Base-by-base conservation (phyloP, 495 filamentous ascomycete species). In the Daldinia grandis region DNA sequence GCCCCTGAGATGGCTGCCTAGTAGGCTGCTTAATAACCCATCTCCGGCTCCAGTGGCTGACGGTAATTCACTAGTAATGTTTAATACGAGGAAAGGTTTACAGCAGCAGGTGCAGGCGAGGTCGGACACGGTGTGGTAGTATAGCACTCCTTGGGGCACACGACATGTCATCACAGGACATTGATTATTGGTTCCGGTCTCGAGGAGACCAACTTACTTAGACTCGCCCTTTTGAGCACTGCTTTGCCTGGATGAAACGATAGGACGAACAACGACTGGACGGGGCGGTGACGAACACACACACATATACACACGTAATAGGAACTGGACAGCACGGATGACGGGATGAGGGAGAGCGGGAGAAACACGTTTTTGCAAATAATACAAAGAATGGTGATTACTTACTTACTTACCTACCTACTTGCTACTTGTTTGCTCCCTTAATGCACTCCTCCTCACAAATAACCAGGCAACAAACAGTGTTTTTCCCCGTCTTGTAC, bases 1-100 rank as follows among this genome's bases (percentile, higher is more conserved):
- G 62, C 74, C 27, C 68, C 75, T 4, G 66, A 74, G 64, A 73
- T 72, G 72, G 27, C 54, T 4, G 67, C 58, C 28, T 73, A 73
- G 71, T 57, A 14, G 14, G 55, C 51, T 31, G 55, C 58, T 31
- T 54, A 44, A 24, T 25, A 7, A 19, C 66, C 42, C 30, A 33
- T 33, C 51, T 55, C 53, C 30, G 49, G 27, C 49, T 42, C 30
- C 53, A 17, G 42, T 62, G 57, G 24, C 10, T 58, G 59, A 47
- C 49, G 31, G 50, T 42, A 44, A 64, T 40, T 38, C 58, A 65
- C 15, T 67, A 72, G 50, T 76, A 76, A 76, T 76, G 74, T 76
- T 58, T 76, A 76, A 74, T 76, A 64, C 61, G 71, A 68, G 59
- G 58, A 53, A 68, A 47, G 7, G 15, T 19, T 10, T 12, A 42